phyloP scores from a whole-genome alignment of 1,139 yeast genomes.

The Scheffersomyces segobiensis region DNA sequence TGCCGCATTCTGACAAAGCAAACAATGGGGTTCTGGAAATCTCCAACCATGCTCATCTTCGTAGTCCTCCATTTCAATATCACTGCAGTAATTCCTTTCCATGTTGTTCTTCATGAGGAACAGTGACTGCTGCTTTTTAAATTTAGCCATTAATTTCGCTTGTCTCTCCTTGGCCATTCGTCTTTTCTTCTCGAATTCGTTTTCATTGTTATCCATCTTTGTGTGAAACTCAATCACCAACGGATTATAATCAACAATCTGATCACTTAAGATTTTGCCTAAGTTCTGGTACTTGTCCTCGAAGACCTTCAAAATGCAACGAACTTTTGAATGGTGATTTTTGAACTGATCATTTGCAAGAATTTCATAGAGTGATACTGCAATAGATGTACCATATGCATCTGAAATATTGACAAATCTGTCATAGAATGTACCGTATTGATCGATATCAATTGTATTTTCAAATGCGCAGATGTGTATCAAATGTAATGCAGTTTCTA shows the following conservation, averaged over 20 bases:
- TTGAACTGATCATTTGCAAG: conserved; percentile 41
- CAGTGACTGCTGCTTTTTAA: conserved; percentile 72
- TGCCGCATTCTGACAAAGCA: conserved; percentile 83
- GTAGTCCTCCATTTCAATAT: conserved; percentile 38
- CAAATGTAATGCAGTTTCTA: conserved; percentile 65
- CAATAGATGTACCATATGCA: conserved; percentile 41
- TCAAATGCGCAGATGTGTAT: conserved; percentile 56
- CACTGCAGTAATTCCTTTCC: conserved; percentile 29
- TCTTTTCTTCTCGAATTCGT: conserved; percentile 61
- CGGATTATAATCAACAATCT: conserved; percentile 21
- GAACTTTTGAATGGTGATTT: conserved; percentile 50
- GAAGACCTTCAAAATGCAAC: conserved; percentile 51
- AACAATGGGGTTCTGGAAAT: conserved; percentile 80
- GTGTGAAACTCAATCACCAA: conserved; percentile 17
- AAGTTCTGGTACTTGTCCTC: conserved; percentile 26
- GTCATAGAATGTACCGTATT: conserved; percentile 37
- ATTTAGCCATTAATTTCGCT: conserved; percentile 70
- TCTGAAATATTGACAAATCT: conserved; percentile 31
- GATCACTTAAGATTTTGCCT: conserved; percentile 18
- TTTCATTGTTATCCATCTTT: conserved; percentile 24
- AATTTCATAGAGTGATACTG: conserved; percentile 44
- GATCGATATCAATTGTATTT: conserved; percentile 24
- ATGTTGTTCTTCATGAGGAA: conserved; percentile 57
- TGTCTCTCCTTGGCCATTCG: conserved; percentile 72
- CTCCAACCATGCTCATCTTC: conserved; percentile 52